A percentile compares a stretch with the other conserved stretches of the same genome.
Evolutionary conservation across 139 green algal species (phyloP).

Genomic region (Micractinium conductrix): DNA sequence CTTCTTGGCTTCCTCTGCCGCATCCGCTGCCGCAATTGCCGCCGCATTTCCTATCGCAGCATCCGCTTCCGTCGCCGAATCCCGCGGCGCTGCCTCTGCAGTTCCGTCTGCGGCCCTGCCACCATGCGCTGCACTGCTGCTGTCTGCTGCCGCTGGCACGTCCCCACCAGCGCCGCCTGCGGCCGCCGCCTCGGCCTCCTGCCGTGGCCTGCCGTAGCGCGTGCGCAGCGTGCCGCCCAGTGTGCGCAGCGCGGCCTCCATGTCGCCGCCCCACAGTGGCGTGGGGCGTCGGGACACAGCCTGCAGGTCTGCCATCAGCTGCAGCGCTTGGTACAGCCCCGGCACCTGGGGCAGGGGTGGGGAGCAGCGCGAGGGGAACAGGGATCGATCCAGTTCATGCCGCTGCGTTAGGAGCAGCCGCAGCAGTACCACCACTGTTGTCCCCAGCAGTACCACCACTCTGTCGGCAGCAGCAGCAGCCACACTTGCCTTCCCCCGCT

Average conservation of each 20-base stretch:
- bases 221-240: conserved; percentile 3
- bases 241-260: conserved; percentile 21
- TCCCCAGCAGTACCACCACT: neutral
- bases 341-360: conserved; percentile 9
- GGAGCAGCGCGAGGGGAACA: neutral
- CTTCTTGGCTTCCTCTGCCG: conserved; percentile 9
- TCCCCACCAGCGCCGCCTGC: neutral
- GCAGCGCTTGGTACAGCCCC: conserved; percentile 6
- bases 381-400: neutral
- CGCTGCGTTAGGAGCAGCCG: neutral
- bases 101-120: neutral
- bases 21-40: neutral
- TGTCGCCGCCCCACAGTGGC: neutral
- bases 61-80: neutral
- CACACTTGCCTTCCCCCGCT: neutral
- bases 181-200: neutral
- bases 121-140: neutral
- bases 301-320: conserved; percentile 35
- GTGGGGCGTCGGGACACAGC: neutral
- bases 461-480: neutral
- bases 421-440: neutral
- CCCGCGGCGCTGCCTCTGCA: neutral
- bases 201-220: conserved; percentile 19
- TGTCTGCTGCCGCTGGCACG: no score
- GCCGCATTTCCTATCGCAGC: neutral